Evolutionary conservation across 1,284 basidiomycete genomes (phyloP).

Genomic region (Cutaneotrichosporon arboriforme): DNA sequence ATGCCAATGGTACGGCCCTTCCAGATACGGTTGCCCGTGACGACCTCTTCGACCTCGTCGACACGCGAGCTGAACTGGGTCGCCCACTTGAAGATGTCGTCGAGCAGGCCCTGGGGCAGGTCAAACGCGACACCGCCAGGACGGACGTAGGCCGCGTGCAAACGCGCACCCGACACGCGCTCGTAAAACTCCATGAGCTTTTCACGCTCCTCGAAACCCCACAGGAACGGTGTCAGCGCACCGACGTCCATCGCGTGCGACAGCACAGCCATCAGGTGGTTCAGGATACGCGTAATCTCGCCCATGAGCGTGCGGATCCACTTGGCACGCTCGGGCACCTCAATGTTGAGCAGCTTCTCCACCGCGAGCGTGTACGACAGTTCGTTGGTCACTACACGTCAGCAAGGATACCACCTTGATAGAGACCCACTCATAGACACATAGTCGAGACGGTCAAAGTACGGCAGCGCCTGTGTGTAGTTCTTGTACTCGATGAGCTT

Average conservation of each 20-base stretch:
- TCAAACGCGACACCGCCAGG: conserved; percentile 98
- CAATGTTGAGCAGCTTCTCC: conserved; percentile 96
- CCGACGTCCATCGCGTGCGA: conserved; percentile 73
- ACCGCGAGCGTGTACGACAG: conserved; percentile 95
- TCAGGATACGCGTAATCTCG: conserved; percentile 92
- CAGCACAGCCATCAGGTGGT: conserved; percentile 97
- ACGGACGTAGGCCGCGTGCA: conserved; percentile 96
- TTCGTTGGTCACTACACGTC: conserved; percentile 76
- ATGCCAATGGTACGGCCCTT: conserved; percentile 89
- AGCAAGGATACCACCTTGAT: too few relatives aligned
- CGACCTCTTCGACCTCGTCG: conserved; percentile 97
- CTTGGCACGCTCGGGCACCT: conserved; percentile 96
- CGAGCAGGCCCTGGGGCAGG: conserved; percentile 88
- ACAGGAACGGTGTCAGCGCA: conserved; percentile 95
- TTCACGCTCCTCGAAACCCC: conserved; percentile 99
- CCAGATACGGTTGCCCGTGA: conserved; percentile 98
- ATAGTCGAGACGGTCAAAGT: conserved; percentile 98
- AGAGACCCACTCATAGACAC: conserved; percentile 90
- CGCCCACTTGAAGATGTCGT: conserved; percentile 97
- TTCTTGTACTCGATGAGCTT: conserved; percentile 99
- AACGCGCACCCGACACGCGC: conserved; percentile 92
- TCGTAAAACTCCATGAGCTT: conserved; percentile 99
- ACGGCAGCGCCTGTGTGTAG: conserved; percentile 95
- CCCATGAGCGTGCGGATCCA: conserved; percentile 98
- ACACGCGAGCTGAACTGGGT: conserved; percentile 81